Conservation (phyloP, 2,329 filamentous ascomycete species). For the Pseudogymnoascus sp. region DNA sequence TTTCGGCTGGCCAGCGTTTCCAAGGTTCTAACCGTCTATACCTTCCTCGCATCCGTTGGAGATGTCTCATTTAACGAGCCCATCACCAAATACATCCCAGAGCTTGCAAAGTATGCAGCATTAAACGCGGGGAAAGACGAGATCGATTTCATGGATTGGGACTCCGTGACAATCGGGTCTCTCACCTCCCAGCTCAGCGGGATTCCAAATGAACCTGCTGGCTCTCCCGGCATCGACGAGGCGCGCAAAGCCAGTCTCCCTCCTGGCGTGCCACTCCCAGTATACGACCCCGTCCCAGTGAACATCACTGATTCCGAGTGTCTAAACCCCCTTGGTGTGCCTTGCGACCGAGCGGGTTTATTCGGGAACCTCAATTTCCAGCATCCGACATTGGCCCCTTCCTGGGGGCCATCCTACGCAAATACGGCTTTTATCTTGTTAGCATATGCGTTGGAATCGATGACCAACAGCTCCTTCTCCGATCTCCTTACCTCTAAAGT, state of each 20-base stretch:
- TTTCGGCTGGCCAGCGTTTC: constrained; percentile 37
- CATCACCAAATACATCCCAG: constrained; percentile 36
- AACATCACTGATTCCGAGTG: neutral
- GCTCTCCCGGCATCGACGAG: neutral
- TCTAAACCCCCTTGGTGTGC: neutral
- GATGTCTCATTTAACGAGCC: constrained; percentile 33
- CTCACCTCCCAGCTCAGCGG: constrained; percentile 18
- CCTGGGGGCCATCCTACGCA: constrained; percentile 29
- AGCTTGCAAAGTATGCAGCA: constrained; percentile 24
- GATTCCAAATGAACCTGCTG: neutral
- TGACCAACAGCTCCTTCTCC: constrained; percentile 29
- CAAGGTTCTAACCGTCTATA: constrained; percentile 37
- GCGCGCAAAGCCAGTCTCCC: neutral
- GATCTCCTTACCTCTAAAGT: constrained; percentile 27
- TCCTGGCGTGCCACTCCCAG: neutral
- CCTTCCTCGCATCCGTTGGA: constrained; percentile 34
- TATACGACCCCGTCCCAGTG: neutral
- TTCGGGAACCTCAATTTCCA: constrained; percentile 20
- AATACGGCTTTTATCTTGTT: constrained; percentile 33
- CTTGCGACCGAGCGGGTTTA: neutral
- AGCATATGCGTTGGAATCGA: constrained; percentile 32
- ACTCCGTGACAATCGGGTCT: constrained; percentile 16
- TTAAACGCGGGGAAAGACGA: constrained; percentile 12
- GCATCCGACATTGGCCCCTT: constrained; percentile 29
- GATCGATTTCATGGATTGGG: constrained; percentile 17